A percentile compares a stretch with the other conserved stretches of the same genome.
Conservation (phyloP, 2,329 filamentous ascomycete genomes). For the Fusarium sp. region DNA sequence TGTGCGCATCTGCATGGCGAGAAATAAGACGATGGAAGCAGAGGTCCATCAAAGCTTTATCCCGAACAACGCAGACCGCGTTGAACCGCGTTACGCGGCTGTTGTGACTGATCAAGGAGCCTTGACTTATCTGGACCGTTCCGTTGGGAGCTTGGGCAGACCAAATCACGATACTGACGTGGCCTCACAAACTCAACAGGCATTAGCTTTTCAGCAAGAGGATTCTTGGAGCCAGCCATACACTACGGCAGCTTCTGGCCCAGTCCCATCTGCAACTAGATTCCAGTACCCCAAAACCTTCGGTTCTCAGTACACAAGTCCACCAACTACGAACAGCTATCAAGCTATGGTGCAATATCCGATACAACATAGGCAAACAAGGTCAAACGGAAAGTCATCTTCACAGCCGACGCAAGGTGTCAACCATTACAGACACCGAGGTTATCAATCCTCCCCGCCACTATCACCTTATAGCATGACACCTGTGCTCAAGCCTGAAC, state of each 20-base stretch:
- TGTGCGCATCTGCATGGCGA: background rate
- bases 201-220: background rate
- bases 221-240: background rate
- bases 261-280: background rate
- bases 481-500: background rate
- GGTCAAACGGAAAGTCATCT: rapidly evolving
- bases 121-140: background rate
- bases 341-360: rapidly evolving
- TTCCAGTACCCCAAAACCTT: background rate
- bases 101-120: background rate
- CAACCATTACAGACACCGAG: background rate
- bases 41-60: background rate
- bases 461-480: background rate
- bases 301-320: background rate
- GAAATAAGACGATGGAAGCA: background rate
- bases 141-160: rapidly evolving
- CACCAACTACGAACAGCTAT: background rate
- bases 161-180: background rate
- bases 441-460: background rate
- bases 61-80: too few species aligned
- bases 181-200: background rate
- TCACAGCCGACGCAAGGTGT: background rate
- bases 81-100: too few species aligned
- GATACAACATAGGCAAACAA: rapidly evolving
- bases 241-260: background rate